A percentile compares a stretch with the other conserved stretches of the same genome.
Evolutionary conservation across 371 early-diverging fungal genomes (phyloP).

Genomic region (Dinochytrium kinnereticum): DNA sequence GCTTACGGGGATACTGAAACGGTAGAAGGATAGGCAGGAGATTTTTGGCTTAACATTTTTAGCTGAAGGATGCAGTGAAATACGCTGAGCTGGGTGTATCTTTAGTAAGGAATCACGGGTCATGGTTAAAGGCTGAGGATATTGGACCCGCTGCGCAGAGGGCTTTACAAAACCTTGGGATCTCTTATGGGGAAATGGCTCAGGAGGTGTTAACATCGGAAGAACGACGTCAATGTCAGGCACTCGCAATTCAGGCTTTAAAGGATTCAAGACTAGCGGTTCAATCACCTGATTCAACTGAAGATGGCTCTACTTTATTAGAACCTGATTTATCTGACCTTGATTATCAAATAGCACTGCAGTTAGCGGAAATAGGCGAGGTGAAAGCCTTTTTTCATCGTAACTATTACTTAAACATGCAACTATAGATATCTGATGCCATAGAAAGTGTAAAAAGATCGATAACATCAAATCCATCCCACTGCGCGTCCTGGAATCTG

Average conservation of each 20-base stretch:
- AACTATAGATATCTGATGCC: constrained; percentile 63
- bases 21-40: constrained; percentile 34
- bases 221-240: constrained; percentile 69
- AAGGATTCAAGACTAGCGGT: constrained; percentile 63
- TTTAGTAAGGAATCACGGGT: constrained; percentile 29
- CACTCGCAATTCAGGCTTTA: constrained; percentile 67
- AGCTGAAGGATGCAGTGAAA: constrained; percentile 13
- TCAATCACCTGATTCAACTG: background rate
- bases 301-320: background rate
- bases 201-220: constrained; percentile 68
- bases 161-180: constrained; percentile 64
- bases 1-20: constrained; percentile 39
- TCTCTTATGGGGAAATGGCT: constrained; percentile 68
- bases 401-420: background rate
- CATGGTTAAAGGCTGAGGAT: background rate
- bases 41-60: background rate
- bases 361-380: constrained; percentile 82
- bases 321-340: constrained; percentile 32
- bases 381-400: constrained; percentile 59
- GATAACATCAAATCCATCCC: constrained; percentile 62
- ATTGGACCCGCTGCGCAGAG: constrained; percentile 28
- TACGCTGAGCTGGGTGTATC: constrained; percentile 41
- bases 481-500: constrained; percentile 85
- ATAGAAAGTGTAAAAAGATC: constrained; percentile 67
- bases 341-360: constrained; percentile 79